These are phyloP conservation scores for Kondoa subrosea DNA, from an alignment of 768 basidiomycete genomes.

Conservation along the genomic window DNA sequence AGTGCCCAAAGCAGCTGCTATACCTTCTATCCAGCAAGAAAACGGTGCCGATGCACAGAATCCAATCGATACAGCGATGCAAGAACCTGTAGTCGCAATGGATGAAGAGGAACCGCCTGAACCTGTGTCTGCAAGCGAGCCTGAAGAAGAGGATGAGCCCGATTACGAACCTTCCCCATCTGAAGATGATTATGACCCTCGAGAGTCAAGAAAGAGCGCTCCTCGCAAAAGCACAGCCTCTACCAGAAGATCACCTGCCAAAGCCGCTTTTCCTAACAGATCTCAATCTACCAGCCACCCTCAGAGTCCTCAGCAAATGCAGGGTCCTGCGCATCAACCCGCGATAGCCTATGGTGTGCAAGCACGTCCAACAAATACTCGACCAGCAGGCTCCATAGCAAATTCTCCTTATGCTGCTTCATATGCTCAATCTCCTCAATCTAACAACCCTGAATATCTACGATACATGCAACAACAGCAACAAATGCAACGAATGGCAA, in stretches of 20 bases:
- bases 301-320: neutral
- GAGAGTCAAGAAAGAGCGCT: neutral
- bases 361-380: no score
- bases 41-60: no score
- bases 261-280: neutral
- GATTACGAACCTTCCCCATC: neutral
- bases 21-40: no score
- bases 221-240: neutral
- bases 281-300: neutral
- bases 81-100: no score
- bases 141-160: neutral
- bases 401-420: neutral
- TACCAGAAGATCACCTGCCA: neutral
- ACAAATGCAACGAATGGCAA: neutral
- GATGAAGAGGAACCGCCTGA: no score
- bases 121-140: neutral
- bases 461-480: neutral
- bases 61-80: no score
- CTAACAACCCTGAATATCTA: neutral
- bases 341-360: no score
- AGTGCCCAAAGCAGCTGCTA: no score
- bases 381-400: no score
- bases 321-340: no score
- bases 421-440: neutral
- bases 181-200: neutral